Percentiles rank a stretch among this genome's conserved stretches.
Evolutionary conservation across 306 rosid species (phyloP).

Genomic region (Lathyrus tuberosus): DNA sequence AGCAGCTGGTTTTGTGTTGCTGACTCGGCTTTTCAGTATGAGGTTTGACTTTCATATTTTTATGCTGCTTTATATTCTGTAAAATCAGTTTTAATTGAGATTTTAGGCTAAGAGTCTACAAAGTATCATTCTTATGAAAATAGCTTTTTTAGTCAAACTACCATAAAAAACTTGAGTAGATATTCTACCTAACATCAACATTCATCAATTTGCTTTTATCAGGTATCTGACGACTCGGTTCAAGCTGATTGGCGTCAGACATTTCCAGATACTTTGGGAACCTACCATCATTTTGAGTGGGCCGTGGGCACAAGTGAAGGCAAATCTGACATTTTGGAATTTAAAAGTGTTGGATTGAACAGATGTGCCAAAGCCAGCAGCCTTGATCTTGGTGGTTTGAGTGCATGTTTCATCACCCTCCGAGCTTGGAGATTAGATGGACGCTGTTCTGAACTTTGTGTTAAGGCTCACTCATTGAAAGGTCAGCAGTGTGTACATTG

Average conservation of each 20-base stretch:
- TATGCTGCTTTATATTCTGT: conserved; percentile 39
- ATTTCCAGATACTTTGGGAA: conserved; percentile 77
- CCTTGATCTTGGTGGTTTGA: conserved; percentile 80
- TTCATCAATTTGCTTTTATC: conserved; percentile 41
- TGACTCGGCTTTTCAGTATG: conserved; percentile 91
- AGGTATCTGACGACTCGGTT: conserved; percentile 84
- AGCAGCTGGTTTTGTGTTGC: conserved; percentile 98
- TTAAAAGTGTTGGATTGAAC: conserved; percentile 91
- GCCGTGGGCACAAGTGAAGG: conserved; percentile 99
- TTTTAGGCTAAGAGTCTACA: conserved; percentile 30
- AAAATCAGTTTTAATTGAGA: conserved; percentile 34
- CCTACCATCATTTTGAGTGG: conserved; percentile 97
- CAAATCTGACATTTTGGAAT: conserved; percentile 88
- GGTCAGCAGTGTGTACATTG: conserved; percentile 97
- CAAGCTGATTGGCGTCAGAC: conserved; percentile 95
- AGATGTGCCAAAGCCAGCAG: conserved; percentile 76
- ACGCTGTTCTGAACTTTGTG: conserved; percentile 85
- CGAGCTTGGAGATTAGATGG: conserved; percentile 97
- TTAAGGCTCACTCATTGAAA: conserved; percentile 92
- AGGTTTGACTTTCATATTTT: conserved; percentile 63
- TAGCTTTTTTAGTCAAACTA: conserved; percentile 30
- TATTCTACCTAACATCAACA: conserved; percentile 23
- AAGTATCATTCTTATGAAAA: conserved; percentile 14
- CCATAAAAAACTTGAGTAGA: conserved; percentile 7
- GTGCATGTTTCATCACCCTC: conserved; percentile 86